These are phyloP conservation scores for Ogataea trehaloabstinens DNA, from an alignment of 805 yeast genomes.

Conservation along the genomic window DNA sequence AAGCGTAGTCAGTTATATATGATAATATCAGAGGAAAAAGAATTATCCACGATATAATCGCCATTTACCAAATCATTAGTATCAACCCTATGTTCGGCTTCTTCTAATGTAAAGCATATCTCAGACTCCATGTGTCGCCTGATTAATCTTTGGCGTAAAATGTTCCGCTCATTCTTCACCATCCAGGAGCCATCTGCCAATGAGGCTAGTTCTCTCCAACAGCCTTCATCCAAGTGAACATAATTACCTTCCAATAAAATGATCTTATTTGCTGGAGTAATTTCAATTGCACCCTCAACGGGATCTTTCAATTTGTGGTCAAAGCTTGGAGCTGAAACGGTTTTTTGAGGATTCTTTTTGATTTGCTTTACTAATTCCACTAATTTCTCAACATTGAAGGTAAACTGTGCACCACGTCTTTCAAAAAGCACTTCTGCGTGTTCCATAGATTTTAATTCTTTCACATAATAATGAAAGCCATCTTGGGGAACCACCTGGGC, in stretches of 20 bases:
- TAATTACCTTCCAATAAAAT: constrained; percentile 43
- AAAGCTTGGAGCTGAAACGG: constrained; percentile 32
- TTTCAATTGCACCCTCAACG: constrained; percentile 33
- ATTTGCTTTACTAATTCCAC: constrained; percentile 21
- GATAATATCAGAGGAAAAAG: constrained; percentile 30
- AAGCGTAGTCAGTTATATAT: constrained; percentile 4
- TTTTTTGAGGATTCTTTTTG: constrained; percentile 2
- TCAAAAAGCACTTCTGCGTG: constrained; percentile 37
- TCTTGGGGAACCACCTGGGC: constrained; percentile 16
- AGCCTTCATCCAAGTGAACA: constrained; percentile 33
- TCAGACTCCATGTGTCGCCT: constrained; percentile 40
- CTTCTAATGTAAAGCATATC: constrained; percentile 29
- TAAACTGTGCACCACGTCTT: constrained; percentile 50
- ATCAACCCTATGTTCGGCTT: constrained; percentile 38
- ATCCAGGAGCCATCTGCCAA: constrained; percentile 36
- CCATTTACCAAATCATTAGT: constrained; percentile 41
- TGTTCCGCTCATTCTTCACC: constrained; percentile 24
- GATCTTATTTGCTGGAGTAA: constrained; percentile 27
- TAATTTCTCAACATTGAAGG: constrained; percentile 36
- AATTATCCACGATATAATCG: constrained; percentile 9
- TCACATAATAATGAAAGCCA: constrained; percentile 43
- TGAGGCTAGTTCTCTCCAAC: constrained; percentile 32
- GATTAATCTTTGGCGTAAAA: constrained; percentile 32
- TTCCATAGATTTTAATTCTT: constrained; percentile 22
- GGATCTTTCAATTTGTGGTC: constrained; percentile 43